These are phyloP conservation scores for Aspergillus viridinutans DNA, from an alignment of 2,329 filamentous ascomycete genomes.

Conservation along the genomic window DNA sequence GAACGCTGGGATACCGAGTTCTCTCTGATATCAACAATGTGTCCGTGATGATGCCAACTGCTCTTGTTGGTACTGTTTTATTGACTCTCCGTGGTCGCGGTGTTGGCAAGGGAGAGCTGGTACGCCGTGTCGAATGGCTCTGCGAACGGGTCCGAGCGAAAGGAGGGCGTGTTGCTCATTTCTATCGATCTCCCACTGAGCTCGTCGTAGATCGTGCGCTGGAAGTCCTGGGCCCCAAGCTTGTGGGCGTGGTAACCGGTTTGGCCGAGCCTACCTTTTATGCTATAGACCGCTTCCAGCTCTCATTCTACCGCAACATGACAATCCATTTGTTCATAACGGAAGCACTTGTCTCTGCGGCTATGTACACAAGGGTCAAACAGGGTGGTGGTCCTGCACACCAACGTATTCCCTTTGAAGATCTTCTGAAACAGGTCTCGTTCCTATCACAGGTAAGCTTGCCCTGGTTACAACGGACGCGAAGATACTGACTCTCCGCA, in stretches of 20 bases:
- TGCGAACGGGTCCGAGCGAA: constrained; percentile 75
- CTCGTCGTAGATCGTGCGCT: constrained; percentile 84
- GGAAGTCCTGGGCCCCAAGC: constrained; percentile 82
- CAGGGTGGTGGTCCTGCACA: constrained; percentile 77
- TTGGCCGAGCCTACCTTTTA: constrained; percentile 90
- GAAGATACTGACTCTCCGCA: constrained; percentile 32
- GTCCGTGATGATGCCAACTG: constrained; percentile 97
- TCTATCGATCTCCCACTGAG: constrained; percentile 72
- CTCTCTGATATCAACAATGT: constrained; percentile 92
- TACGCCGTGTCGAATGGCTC: constrained; percentile 86
- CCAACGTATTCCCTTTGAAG: constrained; percentile 71
- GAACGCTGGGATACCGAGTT: constrained; percentile 87
- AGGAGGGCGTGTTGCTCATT: constrained; percentile 89
- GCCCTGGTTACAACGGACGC: not conserved
- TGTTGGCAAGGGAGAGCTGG: constrained; percentile 80
- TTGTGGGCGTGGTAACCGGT: constrained; percentile 75
- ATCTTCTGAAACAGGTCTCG: constrained; percentile 71
- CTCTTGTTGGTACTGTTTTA: constrained; percentile 88
- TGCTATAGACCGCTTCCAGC: constrained; percentile 91
- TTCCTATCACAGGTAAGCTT: constrained; percentile 68
- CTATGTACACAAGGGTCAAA: constrained; percentile 88
- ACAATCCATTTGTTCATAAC: constrained; percentile 97
- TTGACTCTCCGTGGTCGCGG: constrained; percentile 87
- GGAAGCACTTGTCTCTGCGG: constrained; percentile 82
- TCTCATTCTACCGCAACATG: constrained; percentile 99